phyloP scores from a whole-genome alignment of 164 flowering plant genomes.

The Litsea cubeba region DNA sequence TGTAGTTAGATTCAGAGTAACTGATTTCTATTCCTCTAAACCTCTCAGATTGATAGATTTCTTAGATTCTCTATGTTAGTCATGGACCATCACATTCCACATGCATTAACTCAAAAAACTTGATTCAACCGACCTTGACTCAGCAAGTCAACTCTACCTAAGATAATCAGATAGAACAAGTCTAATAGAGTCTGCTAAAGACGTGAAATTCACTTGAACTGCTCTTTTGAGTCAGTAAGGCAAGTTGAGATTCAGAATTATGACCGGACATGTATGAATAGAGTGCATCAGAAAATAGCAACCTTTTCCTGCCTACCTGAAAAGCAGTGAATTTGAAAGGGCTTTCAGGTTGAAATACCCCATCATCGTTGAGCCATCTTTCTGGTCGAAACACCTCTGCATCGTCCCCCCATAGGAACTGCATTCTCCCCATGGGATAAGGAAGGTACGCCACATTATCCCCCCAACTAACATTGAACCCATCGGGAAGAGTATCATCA shows the following conservation, averaged over 20 bases:
- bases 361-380: conserved; percentile 53
- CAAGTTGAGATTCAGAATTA: not conserved
- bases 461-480: conserved; percentile 48
- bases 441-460: conserved; percentile 49
- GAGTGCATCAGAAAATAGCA: not conserved
- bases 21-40: no score
- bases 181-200: not conserved
- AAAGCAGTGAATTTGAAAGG: conserved; percentile 72
- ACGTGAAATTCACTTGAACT: not conserved
- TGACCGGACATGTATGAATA: not conserved
- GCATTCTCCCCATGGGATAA: conserved; percentile 80
- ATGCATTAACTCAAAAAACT: no score
- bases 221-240: not conserved
- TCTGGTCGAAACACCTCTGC: conserved; percentile 60
- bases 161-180: not conserved
- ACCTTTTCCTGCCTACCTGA: conserved; percentile 35
- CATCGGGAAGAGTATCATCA: conserved; percentile 76
- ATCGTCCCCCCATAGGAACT: conserved; percentile 71
- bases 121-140: no score
- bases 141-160: not conserved
- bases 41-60: no score
- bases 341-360: conserved; percentile 53
- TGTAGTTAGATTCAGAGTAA: no score
- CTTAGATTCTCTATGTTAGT: no score
- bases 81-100: no score